phyloP scores from a whole-genome alignment of 495 filamentous ascomycete species.

The Neurospora sp. region DNA sequence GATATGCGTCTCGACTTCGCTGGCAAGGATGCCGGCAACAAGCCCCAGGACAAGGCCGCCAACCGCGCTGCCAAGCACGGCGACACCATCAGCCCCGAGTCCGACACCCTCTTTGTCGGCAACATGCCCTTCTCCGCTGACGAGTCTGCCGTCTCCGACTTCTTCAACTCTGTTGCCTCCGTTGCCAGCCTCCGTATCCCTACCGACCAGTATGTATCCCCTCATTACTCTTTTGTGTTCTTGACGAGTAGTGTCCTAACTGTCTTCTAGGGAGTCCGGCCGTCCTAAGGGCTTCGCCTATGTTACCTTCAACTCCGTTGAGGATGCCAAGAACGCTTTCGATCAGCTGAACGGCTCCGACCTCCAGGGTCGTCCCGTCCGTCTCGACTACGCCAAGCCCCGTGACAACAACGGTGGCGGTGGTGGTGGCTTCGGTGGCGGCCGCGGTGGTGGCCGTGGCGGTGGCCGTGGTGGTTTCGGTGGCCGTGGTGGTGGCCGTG shows the following conservation, averaged over 20 bases:
- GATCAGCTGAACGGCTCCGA: constrained; percentile 64
- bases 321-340: constrained; percentile 74
- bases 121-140: constrained; percentile 82
- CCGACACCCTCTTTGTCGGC: constrained; percentile 86
- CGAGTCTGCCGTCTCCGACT: constrained; percentile 62
- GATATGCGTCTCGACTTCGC: constrained; percentile 85
- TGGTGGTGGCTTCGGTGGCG: constrained; percentile 28
- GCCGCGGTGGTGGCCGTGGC: constrained; percentile 39
- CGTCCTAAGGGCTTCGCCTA: constrained; percentile 93
- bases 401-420: constrained; percentile 51
- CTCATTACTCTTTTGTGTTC: neutral
- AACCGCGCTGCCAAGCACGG: constrained; percentile 68
- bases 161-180: constrained; percentile 61
- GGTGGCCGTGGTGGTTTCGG: constrained; percentile 33
- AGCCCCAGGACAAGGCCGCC: constrained; percentile 47
- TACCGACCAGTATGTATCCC: constrained; percentile 57
- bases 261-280: constrained; percentile 55
- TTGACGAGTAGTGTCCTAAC: constrained; percentile 25
- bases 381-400: constrained; percentile 82
- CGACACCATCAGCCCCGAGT: constrained; percentile 62
- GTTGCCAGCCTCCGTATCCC: constrained; percentile 79
- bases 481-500: constrained; percentile 43
- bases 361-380: constrained; percentile 65
- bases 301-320: constrained; percentile 71
- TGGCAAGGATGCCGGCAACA: constrained; percentile 49